A percentile compares a stretch with the other conserved stretches of the same genome.
Evolutionary conservation across 371 early-diverging fungal genomes (phyloP).

Genomic region (Blakeslea trispora): DNA sequence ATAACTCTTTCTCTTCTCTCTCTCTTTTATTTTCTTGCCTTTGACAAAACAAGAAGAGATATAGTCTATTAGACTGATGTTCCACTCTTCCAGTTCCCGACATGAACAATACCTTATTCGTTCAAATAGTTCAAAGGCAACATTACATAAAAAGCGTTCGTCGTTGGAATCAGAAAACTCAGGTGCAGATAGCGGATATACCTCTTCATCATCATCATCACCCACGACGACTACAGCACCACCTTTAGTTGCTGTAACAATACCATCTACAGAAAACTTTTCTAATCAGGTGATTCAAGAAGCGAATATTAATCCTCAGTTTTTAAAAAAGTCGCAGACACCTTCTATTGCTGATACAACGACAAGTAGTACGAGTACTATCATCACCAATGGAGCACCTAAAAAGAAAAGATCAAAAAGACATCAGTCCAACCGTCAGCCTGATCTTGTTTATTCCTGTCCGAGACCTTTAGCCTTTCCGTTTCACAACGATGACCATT

Average conservation of each 20-base stretch:
- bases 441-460: slow-evolving; percentile 51
- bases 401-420: slow-evolving; percentile 31
- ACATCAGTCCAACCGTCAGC: slow-evolving; percentile 36
- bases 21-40: too few species aligned
- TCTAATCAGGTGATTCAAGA: not conserved
- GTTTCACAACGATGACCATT: slow-evolving; percentile 56
- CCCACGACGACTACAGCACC: not conserved
- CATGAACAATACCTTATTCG: slow-evolving; percentile 42
- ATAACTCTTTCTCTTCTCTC: not conserved
- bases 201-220: slow-evolving; percentile 40
- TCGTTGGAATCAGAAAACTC: slow-evolving; percentile 42
- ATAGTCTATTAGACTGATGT: slow-evolving; percentile 22
- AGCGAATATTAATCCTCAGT: not conserved
- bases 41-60: not conserved
- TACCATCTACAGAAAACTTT: slow-evolving; percentile 6
- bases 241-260: not conserved
- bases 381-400: not conserved
- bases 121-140: slow-evolving; percentile 17
- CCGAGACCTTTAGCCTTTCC: slow-evolving; percentile 55
- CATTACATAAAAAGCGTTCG: slow-evolving; percentile 25
- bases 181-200: slow-evolving; percentile 47
- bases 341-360: not conserved
- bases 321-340: not conserved
- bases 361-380: slow-evolving; percentile 1
- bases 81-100: slow-evolving; percentile 42